Conservation (phyloP, 352 stramenopile genomes). For the Thraustochytrium striatum region DNA sequence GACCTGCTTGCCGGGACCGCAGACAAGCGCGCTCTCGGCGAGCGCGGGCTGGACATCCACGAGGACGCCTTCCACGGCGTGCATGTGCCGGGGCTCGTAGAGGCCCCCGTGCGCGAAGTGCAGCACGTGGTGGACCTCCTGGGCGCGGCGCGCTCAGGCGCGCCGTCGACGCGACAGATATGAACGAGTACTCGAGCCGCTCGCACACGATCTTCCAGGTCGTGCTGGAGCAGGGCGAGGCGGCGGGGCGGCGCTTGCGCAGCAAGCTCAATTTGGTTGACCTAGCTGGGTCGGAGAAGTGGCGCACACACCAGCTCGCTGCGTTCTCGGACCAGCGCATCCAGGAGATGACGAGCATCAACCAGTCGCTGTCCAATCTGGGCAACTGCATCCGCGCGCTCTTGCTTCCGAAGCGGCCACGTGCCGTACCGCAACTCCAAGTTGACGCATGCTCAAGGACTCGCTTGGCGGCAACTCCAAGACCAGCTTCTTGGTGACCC, state of each 20-base stretch:
- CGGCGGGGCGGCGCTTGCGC: conserved; percentile 56
- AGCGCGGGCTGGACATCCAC: conserved; percentile 74
- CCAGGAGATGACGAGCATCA: conserved; percentile 89
- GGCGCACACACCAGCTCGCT: conserved; percentile 64
- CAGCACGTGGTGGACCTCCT: conserved; percentile 76
- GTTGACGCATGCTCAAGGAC: conserved; percentile 83
- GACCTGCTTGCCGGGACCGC: conserved; percentile 73
- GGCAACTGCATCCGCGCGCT: conserved; percentile 79
- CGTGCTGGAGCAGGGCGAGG: too few relatives aligned
- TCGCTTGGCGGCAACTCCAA: conserved; percentile 80
- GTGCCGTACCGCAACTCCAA: conserved; percentile 88
- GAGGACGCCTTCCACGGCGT: conserved; percentile 76
- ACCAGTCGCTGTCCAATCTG: conserved; percentile 83
- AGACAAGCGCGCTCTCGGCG: conserved; percentile 52
- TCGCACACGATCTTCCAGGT: conserved; percentile 83
- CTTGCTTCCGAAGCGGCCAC: conserved; percentile 57
- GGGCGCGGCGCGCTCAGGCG: conserved; percentile 74
- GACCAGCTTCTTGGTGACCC: conserved; percentile 78
- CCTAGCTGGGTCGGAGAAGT: conserved; percentile 85
- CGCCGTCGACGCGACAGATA: conserved; percentile 79
- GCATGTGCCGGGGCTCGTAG: conserved; percentile 80
- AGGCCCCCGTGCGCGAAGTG: conserved; percentile 77
- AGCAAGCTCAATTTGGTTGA: conserved; percentile 92
- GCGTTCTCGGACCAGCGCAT: conserved; percentile 75
- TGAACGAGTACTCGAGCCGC: conserved; percentile 80